Conservation (phyloP, 2,329 filamentous ascomycete species). For the Calonectria ilicicola region DNA sequence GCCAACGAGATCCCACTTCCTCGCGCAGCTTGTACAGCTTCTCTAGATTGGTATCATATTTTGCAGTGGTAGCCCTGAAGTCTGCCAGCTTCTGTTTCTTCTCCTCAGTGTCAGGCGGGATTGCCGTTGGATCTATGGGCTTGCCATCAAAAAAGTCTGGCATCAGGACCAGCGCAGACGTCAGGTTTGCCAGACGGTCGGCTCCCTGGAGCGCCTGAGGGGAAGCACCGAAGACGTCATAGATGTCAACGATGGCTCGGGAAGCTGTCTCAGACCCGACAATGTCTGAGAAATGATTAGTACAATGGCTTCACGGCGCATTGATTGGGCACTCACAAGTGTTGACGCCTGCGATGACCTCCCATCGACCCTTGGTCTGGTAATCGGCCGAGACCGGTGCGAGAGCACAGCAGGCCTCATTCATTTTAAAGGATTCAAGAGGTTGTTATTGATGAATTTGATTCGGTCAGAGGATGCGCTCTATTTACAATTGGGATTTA, state of each 20-base stretch:
- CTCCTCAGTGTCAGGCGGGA: conserved; percentile 58
- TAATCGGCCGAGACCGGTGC: conserved; percentile 55
- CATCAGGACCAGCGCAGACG: conserved; percentile 54
- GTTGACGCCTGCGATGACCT: conserved; percentile 53
- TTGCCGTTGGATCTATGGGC: conserved; percentile 44
- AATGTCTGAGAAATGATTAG: conserved; percentile 45
- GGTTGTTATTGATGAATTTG: not conserved
- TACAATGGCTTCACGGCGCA: not conserved
- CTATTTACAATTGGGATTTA: not conserved
- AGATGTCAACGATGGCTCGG: conserved; percentile 51
- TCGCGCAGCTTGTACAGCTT: conserved; percentile 47
- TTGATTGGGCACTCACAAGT: conserved; percentile 49
- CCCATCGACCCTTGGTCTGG: conserved; percentile 53
- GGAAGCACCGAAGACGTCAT: conserved; percentile 61
- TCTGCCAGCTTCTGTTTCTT: conserved; percentile 49
- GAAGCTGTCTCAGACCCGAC: not conserved
- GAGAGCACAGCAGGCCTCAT: conserved; percentile 45
- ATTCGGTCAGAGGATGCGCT: not conserved
- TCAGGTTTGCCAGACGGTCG: conserved; percentile 54
- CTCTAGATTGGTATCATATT: conserved; percentile 41
- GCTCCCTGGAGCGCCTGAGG: conserved; percentile 62
- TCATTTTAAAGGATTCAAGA: not conserved
- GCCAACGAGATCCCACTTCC: conserved; percentile 48
- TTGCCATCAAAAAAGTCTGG: conserved; percentile 55
- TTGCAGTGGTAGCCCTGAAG: conserved; percentile 49